phyloP scores from a whole-genome alignment of 345 rosid genomes.

The Eucalyptus grandis region DNA sequence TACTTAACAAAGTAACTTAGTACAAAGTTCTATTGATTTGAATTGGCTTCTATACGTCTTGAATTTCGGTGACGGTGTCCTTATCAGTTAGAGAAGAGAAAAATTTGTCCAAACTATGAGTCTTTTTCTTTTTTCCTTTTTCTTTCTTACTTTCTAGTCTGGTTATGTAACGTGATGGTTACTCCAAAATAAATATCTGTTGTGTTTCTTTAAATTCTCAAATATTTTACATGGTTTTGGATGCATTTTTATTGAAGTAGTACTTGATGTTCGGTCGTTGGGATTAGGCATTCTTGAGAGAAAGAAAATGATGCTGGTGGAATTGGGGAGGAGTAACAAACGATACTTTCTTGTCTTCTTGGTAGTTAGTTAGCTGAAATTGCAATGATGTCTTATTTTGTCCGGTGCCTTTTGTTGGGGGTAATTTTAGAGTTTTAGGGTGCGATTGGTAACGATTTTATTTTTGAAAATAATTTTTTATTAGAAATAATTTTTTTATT shows the following conservation, averaged over 20 bases:
- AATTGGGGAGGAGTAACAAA: too few relatives aligned
- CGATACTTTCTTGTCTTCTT: too few relatives aligned
- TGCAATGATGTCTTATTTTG: too few relatives aligned
- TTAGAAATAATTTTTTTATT: too few relatives aligned
- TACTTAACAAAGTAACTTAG: background rate
- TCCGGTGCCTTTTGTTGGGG: accelerated
- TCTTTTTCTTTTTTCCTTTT: background rate
- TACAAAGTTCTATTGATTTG: background rate
- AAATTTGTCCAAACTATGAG: background rate
- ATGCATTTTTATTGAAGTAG: background rate
- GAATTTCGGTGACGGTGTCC: background rate
- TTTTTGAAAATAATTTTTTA: accelerated
- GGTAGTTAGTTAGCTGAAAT: too few relatives aligned
- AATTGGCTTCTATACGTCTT: background rate
- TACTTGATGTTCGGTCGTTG: too few relatives aligned
- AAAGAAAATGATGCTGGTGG: too few relatives aligned
- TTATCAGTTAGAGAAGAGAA: background rate
- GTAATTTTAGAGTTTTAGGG: too few relatives aligned
- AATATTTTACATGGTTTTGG: background rate
- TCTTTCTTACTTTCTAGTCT: too few relatives aligned
- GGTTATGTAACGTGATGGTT: too few relatives aligned
- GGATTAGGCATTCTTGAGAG: too few relatives aligned
- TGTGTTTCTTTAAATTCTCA: background rate
- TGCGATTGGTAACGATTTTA: accelerated
- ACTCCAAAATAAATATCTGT: too few relatives aligned